Conservation (phyloP, 192 early-diverging fungal genomes). For the Coemansia asiatica region DNA sequence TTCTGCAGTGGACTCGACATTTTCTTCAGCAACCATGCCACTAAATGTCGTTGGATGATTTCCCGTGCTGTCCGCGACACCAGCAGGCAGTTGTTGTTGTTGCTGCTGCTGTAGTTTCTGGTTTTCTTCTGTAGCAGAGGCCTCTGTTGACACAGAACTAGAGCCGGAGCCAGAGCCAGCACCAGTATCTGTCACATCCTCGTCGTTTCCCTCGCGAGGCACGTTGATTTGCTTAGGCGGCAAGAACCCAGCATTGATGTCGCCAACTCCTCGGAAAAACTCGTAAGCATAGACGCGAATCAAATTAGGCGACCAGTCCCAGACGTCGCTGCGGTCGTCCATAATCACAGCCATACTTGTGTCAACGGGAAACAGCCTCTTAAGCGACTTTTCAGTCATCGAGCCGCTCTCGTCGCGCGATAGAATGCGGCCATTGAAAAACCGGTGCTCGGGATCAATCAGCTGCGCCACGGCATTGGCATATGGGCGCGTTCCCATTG, state of each 20-base stretch:
- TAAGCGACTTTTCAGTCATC: conserved; percentile 73
- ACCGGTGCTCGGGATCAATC: conserved; percentile 77
- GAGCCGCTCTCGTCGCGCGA: conserved; percentile 91
- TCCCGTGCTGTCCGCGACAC: background rate
- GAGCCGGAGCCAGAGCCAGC: conserved; percentile 35
- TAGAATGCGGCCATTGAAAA: conserved; percentile 88
- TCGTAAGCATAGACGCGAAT: conserved; percentile 87
- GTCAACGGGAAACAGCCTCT: conserved; percentile 90
- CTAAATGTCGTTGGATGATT: background rate
- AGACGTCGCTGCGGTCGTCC: conserved; percentile 95
- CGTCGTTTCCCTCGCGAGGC: conserved; percentile 51
- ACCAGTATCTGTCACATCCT: conserved; percentile 35
- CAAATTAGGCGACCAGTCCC: conserved; percentile 87
- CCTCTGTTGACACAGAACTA: conserved; percentile 43
- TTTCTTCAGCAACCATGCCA: background rate
- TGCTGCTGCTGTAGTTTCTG: conserved; percentile 31
- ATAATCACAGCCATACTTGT: conserved; percentile 95
- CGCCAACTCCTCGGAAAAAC: conserved; percentile 92
- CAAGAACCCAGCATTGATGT: conserved; percentile 84
- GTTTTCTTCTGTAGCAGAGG: conserved; percentile 30
- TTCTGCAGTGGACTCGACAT: background rate
- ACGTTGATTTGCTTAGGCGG: conserved; percentile 33
- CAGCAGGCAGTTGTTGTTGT: conserved; percentile 15
- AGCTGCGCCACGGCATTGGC: conserved; percentile 82
- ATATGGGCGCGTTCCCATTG: conserved; percentile 95